These are phyloP conservation scores for Helianthus annuus DNA, from an alignment of 129 eudicot species.

Conservation along the genomic window DNA sequence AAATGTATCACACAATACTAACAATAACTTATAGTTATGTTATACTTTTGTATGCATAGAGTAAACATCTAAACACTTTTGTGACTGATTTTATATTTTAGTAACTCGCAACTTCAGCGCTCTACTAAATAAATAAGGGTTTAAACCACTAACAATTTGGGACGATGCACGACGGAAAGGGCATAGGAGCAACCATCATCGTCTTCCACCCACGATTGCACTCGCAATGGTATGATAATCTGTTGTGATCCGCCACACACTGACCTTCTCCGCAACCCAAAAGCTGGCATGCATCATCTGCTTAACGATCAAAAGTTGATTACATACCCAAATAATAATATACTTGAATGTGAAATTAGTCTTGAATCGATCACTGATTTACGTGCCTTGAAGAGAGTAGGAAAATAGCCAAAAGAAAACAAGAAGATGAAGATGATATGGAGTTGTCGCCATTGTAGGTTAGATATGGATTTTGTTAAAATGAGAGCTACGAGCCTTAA, in stretches of 20 bases:
- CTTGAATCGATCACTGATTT: neutral
- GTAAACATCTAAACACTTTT: too few relatives aligned
- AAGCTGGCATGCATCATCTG: conserved; percentile 22
- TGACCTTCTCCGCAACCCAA: conserved; percentile 38
- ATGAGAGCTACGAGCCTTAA: conserved; percentile 19
- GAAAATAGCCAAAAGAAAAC: conserved; percentile 14
- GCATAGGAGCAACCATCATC: conserved; percentile 28
- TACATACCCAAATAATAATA: neutral
- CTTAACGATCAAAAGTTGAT: neutral
- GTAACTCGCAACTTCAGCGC: too few relatives aligned
- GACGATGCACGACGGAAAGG: conserved; percentile 34
- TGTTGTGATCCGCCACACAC: conserved; percentile 10
- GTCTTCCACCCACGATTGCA: conserved; percentile 42
- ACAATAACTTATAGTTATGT: too few relatives aligned
- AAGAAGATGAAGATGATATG: conserved; percentile 12
- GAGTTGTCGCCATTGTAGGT: conserved; percentile 21
- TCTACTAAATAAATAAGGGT: neutral
- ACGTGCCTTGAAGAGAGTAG: conserved; percentile 20
- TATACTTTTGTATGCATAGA: too few relatives aligned
- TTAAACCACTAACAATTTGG: conserved; percentile 35
- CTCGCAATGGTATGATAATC: conserved; percentile 25
- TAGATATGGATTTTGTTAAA: neutral
- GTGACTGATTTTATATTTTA: too few relatives aligned
- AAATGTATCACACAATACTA: too few relatives aligned
- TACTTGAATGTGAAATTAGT: neutral